Conservation (phyloP, 2,329 filamentous ascomycete genomes). For the Ascochyta koolunga region DNA sequence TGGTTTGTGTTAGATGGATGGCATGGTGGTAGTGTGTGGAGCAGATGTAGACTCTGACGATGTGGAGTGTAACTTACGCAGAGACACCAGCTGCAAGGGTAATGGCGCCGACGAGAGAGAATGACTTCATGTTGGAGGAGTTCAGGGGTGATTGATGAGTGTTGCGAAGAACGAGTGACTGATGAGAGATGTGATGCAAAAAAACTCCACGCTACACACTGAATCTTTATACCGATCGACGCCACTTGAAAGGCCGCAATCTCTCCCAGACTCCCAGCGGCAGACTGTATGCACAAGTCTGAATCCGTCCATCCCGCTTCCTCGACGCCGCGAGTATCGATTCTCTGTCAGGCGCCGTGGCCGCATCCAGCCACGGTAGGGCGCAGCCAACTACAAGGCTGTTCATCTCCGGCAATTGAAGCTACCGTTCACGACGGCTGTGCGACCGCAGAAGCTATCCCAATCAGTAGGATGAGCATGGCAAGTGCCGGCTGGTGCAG, state of each 20-base stretch:
- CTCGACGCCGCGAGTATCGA: neutral
- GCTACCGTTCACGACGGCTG: constrained; percentile 2
- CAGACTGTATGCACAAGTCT: neutral
- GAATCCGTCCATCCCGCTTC: neutral
- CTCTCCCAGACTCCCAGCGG: neutral
- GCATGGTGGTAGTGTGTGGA: too few species aligned
- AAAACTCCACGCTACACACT: neutral
- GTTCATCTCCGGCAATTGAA: constrained; percentile 6
- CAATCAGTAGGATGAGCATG: constrained; percentile 7
- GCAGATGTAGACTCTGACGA: too few species aligned
- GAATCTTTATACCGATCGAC: constrained; percentile 2
- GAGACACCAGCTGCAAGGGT: constrained; percentile 6
- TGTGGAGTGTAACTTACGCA: constrained; percentile 10
- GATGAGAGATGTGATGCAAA: neutral
- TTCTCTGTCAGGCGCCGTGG: neutral
- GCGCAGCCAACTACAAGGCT: neutral
- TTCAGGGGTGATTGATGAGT: neutral
- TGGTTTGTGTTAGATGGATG: constrained; percentile 3
- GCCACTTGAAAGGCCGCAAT: neutral
- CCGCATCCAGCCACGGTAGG: constrained; percentile 1
- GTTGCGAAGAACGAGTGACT: constrained; percentile 2
- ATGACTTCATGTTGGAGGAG: constrained; percentile 5
- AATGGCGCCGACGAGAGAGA: constrained; percentile 1
- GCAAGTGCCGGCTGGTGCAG: constrained; percentile 3
- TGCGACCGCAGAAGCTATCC: neutral